Conservation (phyloP, 2,329 filamentous ascomycete genomes). For the Sphaceloma murrayae region DNA sequence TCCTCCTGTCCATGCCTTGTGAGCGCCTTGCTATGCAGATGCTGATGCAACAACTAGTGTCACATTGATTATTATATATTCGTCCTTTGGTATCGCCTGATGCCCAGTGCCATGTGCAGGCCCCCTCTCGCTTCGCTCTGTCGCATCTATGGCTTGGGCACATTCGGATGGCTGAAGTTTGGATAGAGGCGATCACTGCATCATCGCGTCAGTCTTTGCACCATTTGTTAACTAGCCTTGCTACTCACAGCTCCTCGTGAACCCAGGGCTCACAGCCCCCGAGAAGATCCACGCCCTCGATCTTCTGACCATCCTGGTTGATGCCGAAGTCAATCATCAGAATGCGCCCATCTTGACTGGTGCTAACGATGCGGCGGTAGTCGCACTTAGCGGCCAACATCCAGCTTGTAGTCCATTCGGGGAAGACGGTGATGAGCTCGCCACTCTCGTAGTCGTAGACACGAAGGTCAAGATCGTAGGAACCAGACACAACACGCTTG, state of each 20-base stretch:
- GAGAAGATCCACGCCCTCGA: slow-evolving; percentile 19
- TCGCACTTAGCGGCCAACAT: slow-evolving; percentile 93
- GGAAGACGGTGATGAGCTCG: slow-evolving; percentile 68
- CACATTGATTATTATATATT: slow-evolving; percentile 6
- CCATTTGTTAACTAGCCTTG: not conserved
- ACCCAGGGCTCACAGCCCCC: slow-evolving; percentile 16
- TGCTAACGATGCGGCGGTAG: slow-evolving; percentile 87
- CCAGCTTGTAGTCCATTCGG: slow-evolving; percentile 95
- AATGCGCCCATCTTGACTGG: slow-evolving; percentile 86
- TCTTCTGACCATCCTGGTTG: slow-evolving; percentile 22
- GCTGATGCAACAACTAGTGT: slow-evolving; percentile 7
- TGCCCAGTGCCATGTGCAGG: too few species aligned
- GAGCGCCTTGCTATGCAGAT: slow-evolving; percentile 10
- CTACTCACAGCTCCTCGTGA: slow-evolving; percentile 15
- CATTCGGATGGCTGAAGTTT: slow-evolving; percentile 12
- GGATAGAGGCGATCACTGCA: slow-evolving; percentile 14
- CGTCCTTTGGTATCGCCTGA: too few species aligned
- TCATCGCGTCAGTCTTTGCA: not conserved
- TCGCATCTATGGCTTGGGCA: slow-evolving; percentile 15
- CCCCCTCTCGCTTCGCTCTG: not conserved
- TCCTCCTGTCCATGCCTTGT: not conserved
- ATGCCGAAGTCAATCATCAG: slow-evolving; percentile 84
- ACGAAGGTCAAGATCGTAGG: slow-evolving; percentile 92
- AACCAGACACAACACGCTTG: slow-evolving; percentile 78
- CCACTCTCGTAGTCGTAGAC: slow-evolving; percentile 84